Percentiles rank a stretch among this genome's conserved stretches.
Evolutionary conservation across 805 yeast genomes (phyloP).

Genomic region (Kodamaea sagamina): DNA sequence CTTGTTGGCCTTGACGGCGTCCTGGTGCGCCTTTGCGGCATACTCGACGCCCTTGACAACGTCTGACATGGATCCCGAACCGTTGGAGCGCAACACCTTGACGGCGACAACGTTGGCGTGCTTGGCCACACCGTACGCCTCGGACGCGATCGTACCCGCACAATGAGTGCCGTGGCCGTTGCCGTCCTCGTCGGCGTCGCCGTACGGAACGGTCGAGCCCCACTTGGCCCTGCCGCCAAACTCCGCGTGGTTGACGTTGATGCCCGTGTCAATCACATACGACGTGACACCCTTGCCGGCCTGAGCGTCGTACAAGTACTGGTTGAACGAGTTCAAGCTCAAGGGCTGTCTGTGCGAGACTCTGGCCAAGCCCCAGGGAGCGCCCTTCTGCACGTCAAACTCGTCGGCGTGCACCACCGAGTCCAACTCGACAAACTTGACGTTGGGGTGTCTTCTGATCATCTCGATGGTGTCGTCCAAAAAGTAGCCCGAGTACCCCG

Average conservation of each 20-base stretch:
- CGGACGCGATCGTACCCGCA: conserved; percentile 92
- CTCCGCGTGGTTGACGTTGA: conserved; percentile 71
- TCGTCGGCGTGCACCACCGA: conserved; percentile 66
- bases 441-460: conserved; percentile 63
- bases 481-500: conserved; percentile 87
- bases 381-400: conserved; percentile 71
- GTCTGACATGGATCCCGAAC: conserved; percentile 82
- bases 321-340: conserved; percentile 56
- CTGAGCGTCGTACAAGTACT: conserved; percentile 67
- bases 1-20: conserved; percentile 36
- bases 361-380: conserved; percentile 95
- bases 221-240: conserved; percentile 82
- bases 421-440: conserved; percentile 74
- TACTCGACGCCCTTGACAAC: conserved; percentile 83
- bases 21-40: conserved; percentile 73
- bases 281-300: conserved; percentile 86
- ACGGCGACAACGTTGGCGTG: conserved; percentile 77
- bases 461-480: conserved; percentile 71
- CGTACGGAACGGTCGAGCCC: conserved; percentile 80
- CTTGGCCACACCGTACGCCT: conserved; percentile 81
- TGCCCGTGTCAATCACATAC: conserved; percentile 89
- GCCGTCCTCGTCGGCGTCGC: conserved; percentile 73
- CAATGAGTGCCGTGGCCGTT: conserved; percentile 97
- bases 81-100: conserved; percentile 79
- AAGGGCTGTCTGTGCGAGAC: conserved; percentile 78